These are phyloP conservation scores for Teunomyces aglyptinius DNA, from an alignment of 805 yeast species.

Conservation along the genomic window DNA sequence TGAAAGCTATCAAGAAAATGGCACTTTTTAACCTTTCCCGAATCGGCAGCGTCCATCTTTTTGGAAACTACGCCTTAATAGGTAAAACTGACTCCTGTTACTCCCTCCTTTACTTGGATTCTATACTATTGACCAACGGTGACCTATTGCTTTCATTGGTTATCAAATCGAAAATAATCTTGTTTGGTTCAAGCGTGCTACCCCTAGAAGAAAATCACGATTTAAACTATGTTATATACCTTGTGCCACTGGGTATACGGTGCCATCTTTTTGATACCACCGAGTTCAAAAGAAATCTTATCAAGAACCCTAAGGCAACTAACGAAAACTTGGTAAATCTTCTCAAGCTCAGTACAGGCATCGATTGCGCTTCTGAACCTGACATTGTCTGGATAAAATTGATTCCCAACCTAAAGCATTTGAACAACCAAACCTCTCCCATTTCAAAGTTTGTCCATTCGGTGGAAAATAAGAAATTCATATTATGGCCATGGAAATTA, in stretches of 20 bases:
- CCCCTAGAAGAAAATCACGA: slow-evolving; percentile 7
- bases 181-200: slow-evolving; percentile 26
- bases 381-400: slow-evolving; percentile 60
- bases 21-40: slow-evolving; percentile 32
- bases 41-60: slow-evolving; percentile 23
- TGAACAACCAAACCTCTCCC: slow-evolving; percentile 65
- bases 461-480: slow-evolving; percentile 52
- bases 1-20: slow-evolving; percentile 41
- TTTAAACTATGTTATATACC: slow-evolving; percentile 34
- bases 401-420: slow-evolving; percentile 64
- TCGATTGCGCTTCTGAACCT: slow-evolving; percentile 18
- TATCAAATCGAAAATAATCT: slow-evolving; percentile 20
- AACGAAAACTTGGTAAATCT: slow-evolving; percentile 29
- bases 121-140: slow-evolving; percentile 37
- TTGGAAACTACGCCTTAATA: slow-evolving; percentile 39
- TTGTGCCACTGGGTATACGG: slow-evolving; percentile 42
- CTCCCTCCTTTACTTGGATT: slow-evolving; percentile 32
- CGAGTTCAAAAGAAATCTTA: slow-evolving; percentile 17
- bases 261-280: slow-evolving; percentile 40
- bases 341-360: slow-evolving; percentile 35
- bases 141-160: slow-evolving; percentile 35
- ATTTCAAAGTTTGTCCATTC: slow-evolving; percentile 56
- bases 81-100: slow-evolving; percentile 8
- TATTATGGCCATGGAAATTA: slow-evolving; percentile 71
- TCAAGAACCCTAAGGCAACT: slow-evolving; percentile 16